Percentiles rank a stretch among this genome's conserved stretches.
phyloP scores from a whole-genome alignment of 2,329 filamentous ascomycete genomes.

The Tolypocladium pustulatum region DNA sequence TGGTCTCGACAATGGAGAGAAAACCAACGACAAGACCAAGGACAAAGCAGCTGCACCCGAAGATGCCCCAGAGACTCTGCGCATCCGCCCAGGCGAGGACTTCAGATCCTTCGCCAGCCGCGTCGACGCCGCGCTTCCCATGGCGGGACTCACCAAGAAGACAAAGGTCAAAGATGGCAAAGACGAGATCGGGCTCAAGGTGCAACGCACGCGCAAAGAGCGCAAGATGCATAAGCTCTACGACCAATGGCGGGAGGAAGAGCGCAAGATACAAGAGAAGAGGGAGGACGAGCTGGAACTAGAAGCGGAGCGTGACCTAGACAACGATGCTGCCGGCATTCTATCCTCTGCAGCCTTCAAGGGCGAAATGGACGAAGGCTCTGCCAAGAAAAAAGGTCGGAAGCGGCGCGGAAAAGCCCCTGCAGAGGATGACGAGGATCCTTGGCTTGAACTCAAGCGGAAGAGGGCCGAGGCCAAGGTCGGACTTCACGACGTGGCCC shows the following conservation, averaged over 20 bases:
- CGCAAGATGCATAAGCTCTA: slow-evolving; percentile 72
- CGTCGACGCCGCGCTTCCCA: slow-evolving; percentile 74
- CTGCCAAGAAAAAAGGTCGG: slow-evolving; percentile 27
- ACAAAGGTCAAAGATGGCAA: slow-evolving; percentile 45
- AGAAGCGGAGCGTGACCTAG: slow-evolving; percentile 52
- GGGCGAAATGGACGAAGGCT: slow-evolving; percentile 25
- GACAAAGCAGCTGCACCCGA: slow-evolving; percentile 1
- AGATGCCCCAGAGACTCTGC: slow-evolving; percentile 35
- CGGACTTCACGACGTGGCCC: slow-evolving; percentile 49
- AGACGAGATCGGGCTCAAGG: slow-evolving; percentile 54
- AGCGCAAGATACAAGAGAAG: slow-evolving; percentile 50
- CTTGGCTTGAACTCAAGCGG: slow-evolving; percentile 65
- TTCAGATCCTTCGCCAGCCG: slow-evolving; percentile 72
- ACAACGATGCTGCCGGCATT: slow-evolving; percentile 42
- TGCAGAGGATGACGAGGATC: slow-evolving; percentile 54
- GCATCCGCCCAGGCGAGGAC: slow-evolving; percentile 74
- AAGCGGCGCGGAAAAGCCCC: slow-evolving; percentile 23
- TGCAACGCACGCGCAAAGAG: slow-evolving; percentile 71
- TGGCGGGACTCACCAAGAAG: slow-evolving; percentile 59
- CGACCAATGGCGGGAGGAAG: slow-evolving; percentile 64
- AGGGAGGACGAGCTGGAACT: slow-evolving; percentile 56
- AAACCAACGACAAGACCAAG: slow-evolving; percentile 9
- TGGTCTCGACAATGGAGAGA: slow-evolving; percentile 61
- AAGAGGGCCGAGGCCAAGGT: slow-evolving; percentile 47
- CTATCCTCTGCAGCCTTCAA: slow-evolving; percentile 28